Conservation (phyloP, 164 flowering plant species). For the Echeveria elegans region DNA sequence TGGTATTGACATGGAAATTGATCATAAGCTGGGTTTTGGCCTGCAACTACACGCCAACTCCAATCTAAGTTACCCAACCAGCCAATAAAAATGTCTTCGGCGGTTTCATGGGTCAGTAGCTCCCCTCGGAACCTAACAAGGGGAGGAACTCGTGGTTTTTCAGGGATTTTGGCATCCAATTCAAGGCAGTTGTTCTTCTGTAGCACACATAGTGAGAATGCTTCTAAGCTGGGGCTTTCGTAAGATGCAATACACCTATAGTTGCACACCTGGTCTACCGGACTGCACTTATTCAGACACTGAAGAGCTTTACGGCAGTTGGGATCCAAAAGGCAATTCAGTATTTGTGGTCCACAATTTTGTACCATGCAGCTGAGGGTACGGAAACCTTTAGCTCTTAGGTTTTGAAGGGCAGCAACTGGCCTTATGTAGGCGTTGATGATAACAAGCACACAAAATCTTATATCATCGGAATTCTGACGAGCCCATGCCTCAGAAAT, state of each 20-base stretch:
- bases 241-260: conserved; percentile 90
- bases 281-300: conserved; percentile 82
- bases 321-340: conserved; percentile 78
- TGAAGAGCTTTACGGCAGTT: conserved; percentile 82
- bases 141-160: conserved; percentile 62
- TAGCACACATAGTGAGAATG: conserved; percentile 81
- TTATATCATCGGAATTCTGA: conserved; percentile 80
- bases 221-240: conserved; percentile 74
- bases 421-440: conserved; percentile 80
- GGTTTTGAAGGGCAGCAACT: conserved; percentile 54
- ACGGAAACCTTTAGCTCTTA: conserved; percentile 79
- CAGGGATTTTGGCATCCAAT: conserved; percentile 73
- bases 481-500: conserved; percentile 84
- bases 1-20: conserved; percentile 98
- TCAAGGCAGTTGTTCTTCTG: conserved; percentile 85
- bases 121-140: conserved; percentile 49
- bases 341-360: conserved; percentile 61
- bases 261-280: conserved; percentile 91
- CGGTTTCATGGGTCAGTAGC: conserved; percentile 53
- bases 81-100: conserved; percentile 90
- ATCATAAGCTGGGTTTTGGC: conserved; percentile 98
- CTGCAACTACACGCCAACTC: conserved; percentile 98
- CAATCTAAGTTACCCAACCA: conserved; percentile 80
- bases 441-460: conserved; percentile 72
- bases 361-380: conserved; percentile 79